Base-by-base conservation (phyloP, 805 yeast species). In the Sugiyamaella smithiae region DNA sequence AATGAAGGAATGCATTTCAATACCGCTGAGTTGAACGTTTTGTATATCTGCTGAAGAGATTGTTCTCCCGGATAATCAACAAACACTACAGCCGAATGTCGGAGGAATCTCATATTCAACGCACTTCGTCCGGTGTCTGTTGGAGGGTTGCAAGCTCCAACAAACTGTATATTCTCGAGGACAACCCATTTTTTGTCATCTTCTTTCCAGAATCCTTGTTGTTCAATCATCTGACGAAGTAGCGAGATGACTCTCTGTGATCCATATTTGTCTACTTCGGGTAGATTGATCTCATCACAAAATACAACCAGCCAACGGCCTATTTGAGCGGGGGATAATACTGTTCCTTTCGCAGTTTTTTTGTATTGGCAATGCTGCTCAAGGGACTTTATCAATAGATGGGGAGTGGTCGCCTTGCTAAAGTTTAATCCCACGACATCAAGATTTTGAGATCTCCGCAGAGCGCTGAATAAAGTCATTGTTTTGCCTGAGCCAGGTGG, bases 401-500 rank as follows among this genome's bases (percentile, higher is more conserved):
- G 68, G 0, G 91, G 85, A 0, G 82, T 69, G 0, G 95, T 84
- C 16, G 85, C 89, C 53, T 86, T 86, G 1, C 96, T 88, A 58
- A 90, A 88, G 57, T 88, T 91, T 56, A 91, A 64, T 3, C 88
- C 79, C 2, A 81, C 73, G 2, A 88, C 68, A 17, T 81, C 85
- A 50, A 80, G 70, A 12, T 75, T 72, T 0, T 82, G 74, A 0
- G 84, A 73, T 46, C 70, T 71, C 40, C 86, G 69, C 35, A 91
- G 62, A 0, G 88, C 82, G 41, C 83, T 79, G 55, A 87, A 74
- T 16, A 91, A 67, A 0, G 90, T 81, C 98, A 91, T 90, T 0
- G 98, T 90, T 62, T 91, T 91, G 50, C 98, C 98, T 0, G 97
- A 85, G 3, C 98, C 98, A 0, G 98, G 97, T 0, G 98, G 98